Conservation (phyloP, 2,329 filamentous ascomycete genomes). For the Fusarium sp. region DNA sequence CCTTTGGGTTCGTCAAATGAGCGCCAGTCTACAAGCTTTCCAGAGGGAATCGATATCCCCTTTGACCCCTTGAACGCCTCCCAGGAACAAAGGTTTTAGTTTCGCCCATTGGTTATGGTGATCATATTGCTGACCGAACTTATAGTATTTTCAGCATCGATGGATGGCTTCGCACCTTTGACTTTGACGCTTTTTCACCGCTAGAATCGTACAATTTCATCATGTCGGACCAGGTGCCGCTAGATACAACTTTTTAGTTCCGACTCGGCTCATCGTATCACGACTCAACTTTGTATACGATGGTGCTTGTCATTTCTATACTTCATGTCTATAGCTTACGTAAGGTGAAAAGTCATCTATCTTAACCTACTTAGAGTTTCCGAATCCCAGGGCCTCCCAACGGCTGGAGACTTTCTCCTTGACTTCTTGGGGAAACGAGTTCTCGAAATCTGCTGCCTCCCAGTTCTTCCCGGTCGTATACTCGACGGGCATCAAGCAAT, state of each 20-base stretch:
- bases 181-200: slow-evolving; percentile 25
- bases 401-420: slow-evolving; percentile 3
- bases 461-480: slow-evolving; percentile 52
- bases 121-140: background rate
- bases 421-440: slow-evolving; percentile 48
- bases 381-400: slow-evolving; percentile 11
- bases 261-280: background rate
- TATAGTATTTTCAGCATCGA: slow-evolving; percentile 15
- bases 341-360: background rate
- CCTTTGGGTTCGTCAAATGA: background rate
- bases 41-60: background rate
- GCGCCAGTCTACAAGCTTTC: too few species aligned
- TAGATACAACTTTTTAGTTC: background rate
- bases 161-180: slow-evolving; percentile 29
- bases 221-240: slow-evolving; percentile 22
- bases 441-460: slow-evolving; percentile 46
- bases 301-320: background rate
- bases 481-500: slow-evolving; percentile 56
- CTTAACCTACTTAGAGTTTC: fast-evolving
- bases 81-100: slow-evolving; percentile 6
- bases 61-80: background rate
- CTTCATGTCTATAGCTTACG: background rate
- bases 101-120: too few species aligned
- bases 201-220: slow-evolving; percentile 34
- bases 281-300: background rate